phyloP scores from a whole-genome alignment of 1,139 yeast species.

The Candida sp. region DNA sequence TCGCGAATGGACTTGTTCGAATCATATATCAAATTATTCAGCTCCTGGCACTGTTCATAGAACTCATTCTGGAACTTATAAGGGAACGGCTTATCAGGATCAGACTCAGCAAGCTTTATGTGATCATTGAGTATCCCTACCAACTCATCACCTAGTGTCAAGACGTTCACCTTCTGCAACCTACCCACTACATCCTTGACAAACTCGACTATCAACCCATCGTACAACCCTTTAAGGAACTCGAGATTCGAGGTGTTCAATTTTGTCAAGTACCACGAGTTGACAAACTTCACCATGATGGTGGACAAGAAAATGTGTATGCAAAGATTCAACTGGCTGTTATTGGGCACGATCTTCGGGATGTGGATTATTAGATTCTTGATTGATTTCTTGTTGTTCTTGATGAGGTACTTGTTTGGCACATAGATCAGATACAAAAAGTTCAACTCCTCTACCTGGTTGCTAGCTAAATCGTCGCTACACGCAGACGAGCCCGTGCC shows the following conservation, averaged over 20 bases:
- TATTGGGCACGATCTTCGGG: slow-evolving; percentile 22
- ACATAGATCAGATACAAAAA: slow-evolving; percentile 38
- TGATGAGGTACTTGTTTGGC: slow-evolving; percentile 33
- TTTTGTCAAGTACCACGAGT: slow-evolving; percentile 44
- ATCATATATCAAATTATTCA: slow-evolving; percentile 15
- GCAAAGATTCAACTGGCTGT: slow-evolving; percentile 31
- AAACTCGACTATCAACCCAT: slow-evolving; percentile 29
- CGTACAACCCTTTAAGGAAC: slow-evolving; percentile 35
- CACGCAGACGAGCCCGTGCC: neutral
- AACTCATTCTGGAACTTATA: slow-evolving; percentile 21
- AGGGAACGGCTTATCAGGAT: slow-evolving; percentile 7
- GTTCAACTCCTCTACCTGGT: slow-evolving; percentile 29
- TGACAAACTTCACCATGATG: slow-evolving; percentile 36
- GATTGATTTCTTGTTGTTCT: slow-evolving; percentile 25
- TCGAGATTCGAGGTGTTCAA: slow-evolving; percentile 44
- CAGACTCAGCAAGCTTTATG: slow-evolving; percentile 16
- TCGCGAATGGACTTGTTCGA: slow-evolving; percentile 4
- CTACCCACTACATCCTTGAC: slow-evolving; percentile 28
- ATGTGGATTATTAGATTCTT: slow-evolving; percentile 30
- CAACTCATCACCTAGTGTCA: slow-evolving; percentile 26
- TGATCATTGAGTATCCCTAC: slow-evolving; percentile 32
- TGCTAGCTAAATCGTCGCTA: neutral
- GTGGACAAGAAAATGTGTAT: slow-evolving; percentile 41
- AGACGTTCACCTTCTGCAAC: slow-evolving; percentile 17
- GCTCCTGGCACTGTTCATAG: slow-evolving; percentile 1